Conservation (phyloP, 2,329 filamentous ascomycete species). For the Colletotrichum magnum region DNA sequence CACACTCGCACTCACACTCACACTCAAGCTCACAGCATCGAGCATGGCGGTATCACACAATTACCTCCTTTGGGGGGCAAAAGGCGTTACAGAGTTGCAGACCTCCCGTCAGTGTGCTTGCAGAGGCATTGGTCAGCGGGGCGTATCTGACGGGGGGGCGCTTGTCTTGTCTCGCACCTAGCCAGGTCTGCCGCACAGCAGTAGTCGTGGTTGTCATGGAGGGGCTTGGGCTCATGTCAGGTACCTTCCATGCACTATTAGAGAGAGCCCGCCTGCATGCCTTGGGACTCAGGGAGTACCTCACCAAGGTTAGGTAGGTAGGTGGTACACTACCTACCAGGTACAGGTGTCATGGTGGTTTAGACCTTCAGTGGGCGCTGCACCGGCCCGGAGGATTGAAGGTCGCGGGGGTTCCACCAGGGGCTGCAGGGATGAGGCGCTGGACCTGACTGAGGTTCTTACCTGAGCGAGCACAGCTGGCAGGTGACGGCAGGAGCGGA, state of each 20-base stretch:
- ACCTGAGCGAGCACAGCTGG: too few relatives aligned
- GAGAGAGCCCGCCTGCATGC: too few relatives aligned
- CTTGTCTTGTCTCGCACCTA: conserved; percentile 19
- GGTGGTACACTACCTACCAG: too few relatives aligned
- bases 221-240: conserved; percentile 8
- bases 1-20: background rate
- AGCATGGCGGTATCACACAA: conserved; percentile 38
- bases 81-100: conserved; percentile 40
- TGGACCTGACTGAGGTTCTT: background rate
- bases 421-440: conserved; percentile 4
- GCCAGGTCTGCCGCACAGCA: conserved; percentile 10
- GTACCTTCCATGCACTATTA: background rate
- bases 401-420: background rate
- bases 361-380: background rate
- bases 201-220: conserved; percentile 9
- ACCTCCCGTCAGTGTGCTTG: conserved; percentile 38
- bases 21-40: background rate
- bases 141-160: conserved; percentile 22
- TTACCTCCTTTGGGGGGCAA: conserved; percentile 24
- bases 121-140: conserved; percentile 40
- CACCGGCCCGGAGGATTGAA: conserved; percentile 12
- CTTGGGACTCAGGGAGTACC: too few relatives aligned
- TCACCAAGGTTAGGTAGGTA: too few relatives aligned
- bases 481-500: too few relatives aligned
- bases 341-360: too few relatives aligned